phyloP scores from a whole-genome alignment of 805 yeast species.

The Saturnispora serradocipensis region DNA sequence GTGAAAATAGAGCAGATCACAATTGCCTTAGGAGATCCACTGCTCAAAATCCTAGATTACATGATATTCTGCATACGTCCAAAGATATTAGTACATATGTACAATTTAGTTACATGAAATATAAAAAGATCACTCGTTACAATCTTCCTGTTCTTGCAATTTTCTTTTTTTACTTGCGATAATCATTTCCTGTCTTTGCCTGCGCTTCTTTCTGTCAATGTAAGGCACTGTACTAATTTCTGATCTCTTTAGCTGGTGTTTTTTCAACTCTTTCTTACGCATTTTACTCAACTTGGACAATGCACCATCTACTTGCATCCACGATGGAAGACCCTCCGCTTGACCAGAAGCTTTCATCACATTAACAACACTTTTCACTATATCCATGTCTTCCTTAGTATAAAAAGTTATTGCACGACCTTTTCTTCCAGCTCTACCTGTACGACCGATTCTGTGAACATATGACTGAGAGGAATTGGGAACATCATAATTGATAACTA shows the following conservation, averaged over 20 bases:
- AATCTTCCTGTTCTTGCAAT: not conserved
- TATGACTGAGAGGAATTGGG: slow-evolving; percentile 91
- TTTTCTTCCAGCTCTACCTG: slow-evolving; percentile 86
- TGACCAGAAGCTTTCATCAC: slow-evolving; percentile 93
- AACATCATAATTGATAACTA: slow-evolving; percentile 93
- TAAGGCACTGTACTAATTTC: slow-evolving; percentile 81
- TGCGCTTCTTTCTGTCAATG: slow-evolving; percentile 53
- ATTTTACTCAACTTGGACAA: slow-evolving; percentile 54
- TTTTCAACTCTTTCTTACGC: slow-evolving; percentile 53
- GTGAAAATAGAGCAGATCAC: no score
- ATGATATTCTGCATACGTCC: no score
- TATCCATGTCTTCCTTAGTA: slow-evolving; percentile 76
- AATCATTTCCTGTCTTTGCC: slow-evolving; percentile 60
- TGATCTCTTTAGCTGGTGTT: slow-evolving; percentile 51
- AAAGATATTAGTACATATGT: not conserved
- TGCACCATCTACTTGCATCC: slow-evolving; percentile 59
- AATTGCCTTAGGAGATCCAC: no score
- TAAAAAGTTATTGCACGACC: slow-evolving; percentile 90
- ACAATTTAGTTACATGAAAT: not conserved
- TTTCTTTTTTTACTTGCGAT: slow-evolving; percentile 63
- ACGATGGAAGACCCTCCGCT: slow-evolving; percentile 49
- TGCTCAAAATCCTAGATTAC: no score
- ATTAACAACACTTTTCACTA: slow-evolving; percentile 76
- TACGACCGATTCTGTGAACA: slow-evolving; percentile 97
- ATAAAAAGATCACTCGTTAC: not conserved